Conservation (phyloP, 202 grass and related monocot genomes). For the Cymbopogon flexuosus region DNA sequence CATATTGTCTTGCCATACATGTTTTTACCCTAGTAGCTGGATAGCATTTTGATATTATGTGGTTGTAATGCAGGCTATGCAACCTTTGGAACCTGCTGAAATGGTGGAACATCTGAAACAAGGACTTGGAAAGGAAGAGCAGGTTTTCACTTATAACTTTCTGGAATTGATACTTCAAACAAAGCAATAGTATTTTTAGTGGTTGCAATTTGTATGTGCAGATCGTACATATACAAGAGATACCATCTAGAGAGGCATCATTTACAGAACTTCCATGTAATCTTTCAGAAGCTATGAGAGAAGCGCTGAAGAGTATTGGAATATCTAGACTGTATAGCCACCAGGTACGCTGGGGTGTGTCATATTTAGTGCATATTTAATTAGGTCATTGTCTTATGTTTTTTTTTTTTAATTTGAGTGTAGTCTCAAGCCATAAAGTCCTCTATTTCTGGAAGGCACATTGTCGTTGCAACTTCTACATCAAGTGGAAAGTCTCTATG, state of each 20-base stretch:
- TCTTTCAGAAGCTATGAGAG: slow-evolving; percentile 55
- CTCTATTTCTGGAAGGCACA: slow-evolving; percentile 68
- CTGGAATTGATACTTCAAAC: background rate
- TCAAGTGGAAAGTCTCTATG: slow-evolving; percentile 97
- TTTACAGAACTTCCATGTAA: slow-evolving; percentile 56
- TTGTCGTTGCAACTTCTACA: slow-evolving; percentile 80
- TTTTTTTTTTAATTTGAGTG: slow-evolving; percentile 17
- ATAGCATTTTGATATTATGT: background rate
- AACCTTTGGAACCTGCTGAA: slow-evolving; percentile 56
- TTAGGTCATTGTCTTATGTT: slow-evolving; percentile 27
- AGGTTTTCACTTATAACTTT: slow-evolving; percentile 47
- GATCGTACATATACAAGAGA: slow-evolving; percentile 75
- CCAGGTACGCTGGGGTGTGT: slow-evolving; percentile 48
- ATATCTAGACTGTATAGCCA: slow-evolving; percentile 86
- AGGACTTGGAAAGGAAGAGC: slow-evolving; percentile 66
- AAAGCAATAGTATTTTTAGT: slow-evolving; percentile 4
- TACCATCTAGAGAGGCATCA: slow-evolving; percentile 53
- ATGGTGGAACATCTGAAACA: slow-evolving; percentile 89
- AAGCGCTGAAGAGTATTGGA: slow-evolving; percentile 53
- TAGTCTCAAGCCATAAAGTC: slow-evolving; percentile 72
- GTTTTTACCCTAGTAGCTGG: background rate
- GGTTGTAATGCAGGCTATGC: slow-evolving; percentile 42
- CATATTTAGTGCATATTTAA: slow-evolving; percentile 10
- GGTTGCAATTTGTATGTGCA: slow-evolving; percentile 32
- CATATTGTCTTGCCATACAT: background rate